These are phyloP conservation scores for Symbiodinium pilosum DNA, from an alignment of 73 alveolate genomes.

Conservation along the genomic window DNA sequence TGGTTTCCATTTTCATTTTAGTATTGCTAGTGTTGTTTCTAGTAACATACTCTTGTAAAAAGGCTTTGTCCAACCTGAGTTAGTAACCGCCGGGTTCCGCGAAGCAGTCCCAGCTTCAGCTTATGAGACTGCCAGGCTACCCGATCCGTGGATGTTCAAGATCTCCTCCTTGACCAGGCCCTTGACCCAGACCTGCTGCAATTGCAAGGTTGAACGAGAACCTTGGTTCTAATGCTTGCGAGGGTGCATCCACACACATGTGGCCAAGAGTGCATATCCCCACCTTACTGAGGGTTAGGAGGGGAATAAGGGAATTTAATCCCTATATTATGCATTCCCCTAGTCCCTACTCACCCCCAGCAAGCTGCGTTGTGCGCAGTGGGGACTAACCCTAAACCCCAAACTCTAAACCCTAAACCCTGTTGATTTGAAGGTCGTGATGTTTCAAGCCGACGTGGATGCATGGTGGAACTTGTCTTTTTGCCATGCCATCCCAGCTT, in stretches of 20 bases:
- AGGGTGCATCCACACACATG: too few relatives aligned
- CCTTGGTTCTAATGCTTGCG: too few relatives aligned
- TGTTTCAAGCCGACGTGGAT: conserved; percentile 94
- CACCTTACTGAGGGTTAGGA: too few relatives aligned
- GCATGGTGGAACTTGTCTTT: conserved; percentile 92
- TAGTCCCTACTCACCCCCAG: too few relatives aligned
- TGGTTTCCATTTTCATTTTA: neutral
- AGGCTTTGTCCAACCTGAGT: neutral
- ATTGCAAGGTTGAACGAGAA: too few relatives aligned
- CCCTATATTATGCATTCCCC: too few relatives aligned
- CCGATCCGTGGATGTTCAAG: conserved; percentile 83
- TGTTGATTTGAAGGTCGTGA: conserved; percentile 49
- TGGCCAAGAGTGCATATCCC: too few relatives aligned
- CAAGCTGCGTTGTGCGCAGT: too few relatives aligned
- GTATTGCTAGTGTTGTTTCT: neutral
- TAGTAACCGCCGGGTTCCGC: too few relatives aligned
- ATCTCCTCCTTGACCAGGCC: conserved; percentile 75
- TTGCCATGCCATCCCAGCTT: conserved; percentile 90
- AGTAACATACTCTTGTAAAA: neutral
- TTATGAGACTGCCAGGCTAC: conserved; percentile 67
- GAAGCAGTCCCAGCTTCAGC: too few relatives aligned
- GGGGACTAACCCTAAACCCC: too few relatives aligned
- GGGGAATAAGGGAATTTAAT: too few relatives aligned
- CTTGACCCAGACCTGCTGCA: neutral
- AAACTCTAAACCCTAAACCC: neutral